phyloP scores from a whole-genome alignment of 371 early-diverging fungal species.

The Apophysomyces ossiformis region DNA sequence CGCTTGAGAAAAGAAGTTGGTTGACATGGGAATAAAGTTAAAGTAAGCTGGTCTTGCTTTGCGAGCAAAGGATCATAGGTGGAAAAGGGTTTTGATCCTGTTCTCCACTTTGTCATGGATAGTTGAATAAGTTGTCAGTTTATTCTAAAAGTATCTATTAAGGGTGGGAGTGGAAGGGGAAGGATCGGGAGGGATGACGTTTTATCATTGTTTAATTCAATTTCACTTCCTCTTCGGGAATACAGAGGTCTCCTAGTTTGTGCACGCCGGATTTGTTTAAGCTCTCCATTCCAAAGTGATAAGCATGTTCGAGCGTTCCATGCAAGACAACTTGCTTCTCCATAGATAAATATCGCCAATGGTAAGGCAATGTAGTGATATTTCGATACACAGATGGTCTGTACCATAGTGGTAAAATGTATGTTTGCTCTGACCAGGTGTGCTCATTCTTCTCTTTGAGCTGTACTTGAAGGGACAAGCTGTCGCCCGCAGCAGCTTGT shows the following conservation, averaged over 20 bases:
- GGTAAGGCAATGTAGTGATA: background rate
- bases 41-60: constrained; percentile 12
- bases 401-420: constrained; percentile 29
- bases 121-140: background rate
- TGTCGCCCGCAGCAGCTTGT: background rate
- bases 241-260: background rate
- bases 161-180: background rate
- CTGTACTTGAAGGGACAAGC: constrained; percentile 4
- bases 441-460: constrained; percentile 4
- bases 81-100: background rate
- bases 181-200: background rate
- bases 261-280: background rate
- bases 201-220: background rate
- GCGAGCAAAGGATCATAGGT: constrained; percentile 1
- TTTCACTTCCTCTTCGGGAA: background rate
- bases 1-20: constrained; percentile 26
- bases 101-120: background rate
- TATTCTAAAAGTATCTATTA: background rate
- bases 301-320: constrained; percentile 16
- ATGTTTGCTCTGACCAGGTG: background rate
- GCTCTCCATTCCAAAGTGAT: background rate
- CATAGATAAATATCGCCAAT: background rate
- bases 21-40: background rate
- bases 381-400: constrained; percentile 26
- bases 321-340: constrained; percentile 4